These are phyloP conservation scores for Thuja plicata DNA, from an alignment of 83 land plant species.

Conservation along the genomic window DNA sequence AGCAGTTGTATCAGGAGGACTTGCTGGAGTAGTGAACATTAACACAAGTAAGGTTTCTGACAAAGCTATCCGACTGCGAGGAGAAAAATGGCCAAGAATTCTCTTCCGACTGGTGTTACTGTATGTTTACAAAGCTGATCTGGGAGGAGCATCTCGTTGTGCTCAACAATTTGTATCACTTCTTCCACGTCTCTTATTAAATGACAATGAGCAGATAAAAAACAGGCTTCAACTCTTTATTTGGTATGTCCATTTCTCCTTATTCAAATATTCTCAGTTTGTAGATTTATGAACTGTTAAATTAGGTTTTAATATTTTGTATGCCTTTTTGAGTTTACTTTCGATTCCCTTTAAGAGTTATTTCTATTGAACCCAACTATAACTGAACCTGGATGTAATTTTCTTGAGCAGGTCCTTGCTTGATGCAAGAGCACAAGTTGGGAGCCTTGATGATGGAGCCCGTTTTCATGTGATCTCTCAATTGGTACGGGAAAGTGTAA, in stretches of 20 bases:
- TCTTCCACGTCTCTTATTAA: constrained; percentile 66
- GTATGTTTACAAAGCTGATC: constrained; percentile 71
- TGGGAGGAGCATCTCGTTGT: constrained; percentile 78
- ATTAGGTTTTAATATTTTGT: neutral
- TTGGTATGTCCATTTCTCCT: constrained; percentile 53
- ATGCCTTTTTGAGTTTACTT: neutral
- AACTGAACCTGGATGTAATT: neutral
- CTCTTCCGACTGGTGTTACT: constrained; percentile 72
- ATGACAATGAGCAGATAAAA: constrained; percentile 87
- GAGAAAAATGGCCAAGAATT: constrained; percentile 88
- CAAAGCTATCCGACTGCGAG: constrained; percentile 87
- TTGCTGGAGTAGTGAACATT: constrained; percentile 80
- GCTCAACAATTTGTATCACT: constrained; percentile 82
- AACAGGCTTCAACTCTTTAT: constrained; percentile 87
- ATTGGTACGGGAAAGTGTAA: constrained; percentile 79
- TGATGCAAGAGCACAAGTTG: constrained; percentile 66
- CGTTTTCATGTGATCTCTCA: constrained; percentile 93
- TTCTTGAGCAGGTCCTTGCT: constrained; percentile 73
- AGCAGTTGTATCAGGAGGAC: constrained; percentile 94
- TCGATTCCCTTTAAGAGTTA: neutral
- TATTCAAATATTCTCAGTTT: neutral
- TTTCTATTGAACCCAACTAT: neutral
- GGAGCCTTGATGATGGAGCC: constrained; percentile 74
- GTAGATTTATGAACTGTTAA: constrained; percentile 12
- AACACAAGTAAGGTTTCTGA: constrained; percentile 71